Evolutionary conservation across 2,329 filamentous ascomycete genomes (phyloP).

Genomic region (Thielaviopsis euricoi): DNA sequence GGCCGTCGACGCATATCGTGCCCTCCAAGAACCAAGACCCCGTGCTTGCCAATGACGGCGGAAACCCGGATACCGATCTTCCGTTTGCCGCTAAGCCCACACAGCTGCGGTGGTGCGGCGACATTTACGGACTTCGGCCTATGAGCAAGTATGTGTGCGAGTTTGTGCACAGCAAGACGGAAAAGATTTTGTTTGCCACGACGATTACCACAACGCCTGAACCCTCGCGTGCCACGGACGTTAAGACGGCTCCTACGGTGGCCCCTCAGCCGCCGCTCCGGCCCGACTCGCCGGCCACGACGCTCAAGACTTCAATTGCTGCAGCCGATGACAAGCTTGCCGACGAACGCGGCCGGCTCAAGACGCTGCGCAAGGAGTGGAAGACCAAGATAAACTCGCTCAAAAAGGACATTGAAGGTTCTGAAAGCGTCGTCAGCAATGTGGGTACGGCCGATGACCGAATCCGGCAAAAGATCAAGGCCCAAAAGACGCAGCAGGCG

Average conservation of each 20-base stretch:
- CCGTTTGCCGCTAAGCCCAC: constrained; percentile 14
- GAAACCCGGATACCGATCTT: neutral
- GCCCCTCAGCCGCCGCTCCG: constrained; percentile 41
- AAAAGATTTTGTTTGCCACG: constrained; percentile 51
- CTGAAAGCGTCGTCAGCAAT: constrained; percentile 48
- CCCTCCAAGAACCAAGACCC: constrained; percentile 22
- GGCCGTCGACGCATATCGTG: constrained; percentile 61
- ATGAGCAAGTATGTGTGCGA: constrained; percentile 65
- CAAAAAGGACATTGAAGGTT: constrained; percentile 57
- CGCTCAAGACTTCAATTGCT: constrained; percentile 59
- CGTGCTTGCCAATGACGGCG: neutral
- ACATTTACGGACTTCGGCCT: constrained; percentile 52
- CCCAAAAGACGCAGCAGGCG: constrained; percentile 58
- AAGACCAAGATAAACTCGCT: constrained; percentile 49
- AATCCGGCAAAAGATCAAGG: constrained; percentile 55
- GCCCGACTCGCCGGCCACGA: constrained; percentile 62
- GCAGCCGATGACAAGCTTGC: constrained; percentile 53
- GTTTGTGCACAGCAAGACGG: constrained; percentile 52
- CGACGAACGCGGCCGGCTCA: constrained; percentile 53
- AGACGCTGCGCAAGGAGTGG: constrained; percentile 58
- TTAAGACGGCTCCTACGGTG: constrained; percentile 17
- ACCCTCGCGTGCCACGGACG: constrained; percentile 20
- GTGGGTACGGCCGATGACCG: constrained; percentile 61
- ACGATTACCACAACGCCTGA: constrained; percentile 51
- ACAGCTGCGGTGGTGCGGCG: constrained; percentile 50